phyloP scores from a whole-genome alignment of 2,329 filamentous ascomycete species.

The Hypoxylon sp. region DNA sequence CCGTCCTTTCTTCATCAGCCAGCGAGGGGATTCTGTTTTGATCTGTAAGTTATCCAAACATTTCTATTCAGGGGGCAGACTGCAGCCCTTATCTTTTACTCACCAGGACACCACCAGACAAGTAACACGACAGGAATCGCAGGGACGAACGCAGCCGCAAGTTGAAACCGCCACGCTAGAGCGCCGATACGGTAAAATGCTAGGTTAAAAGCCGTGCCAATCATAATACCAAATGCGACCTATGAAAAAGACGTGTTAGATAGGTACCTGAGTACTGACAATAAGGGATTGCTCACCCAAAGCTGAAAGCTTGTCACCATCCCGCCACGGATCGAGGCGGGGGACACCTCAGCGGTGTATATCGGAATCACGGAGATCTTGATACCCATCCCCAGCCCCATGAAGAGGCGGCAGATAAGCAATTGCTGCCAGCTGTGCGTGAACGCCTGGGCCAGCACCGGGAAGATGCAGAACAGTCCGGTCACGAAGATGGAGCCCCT shows the following conservation, averaged over 20 bases:
- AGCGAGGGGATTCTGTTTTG: constrained; percentile 11
- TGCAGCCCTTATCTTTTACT: constrained; percentile 3
- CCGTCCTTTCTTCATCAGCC: constrained; percentile 18
- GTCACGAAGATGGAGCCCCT: constrained; percentile 9
- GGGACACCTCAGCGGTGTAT: constrained; percentile 15
- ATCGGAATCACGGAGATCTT: constrained; percentile 18
- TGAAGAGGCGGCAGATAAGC: constrained; percentile 8
- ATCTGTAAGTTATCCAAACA: constrained; percentile 1
- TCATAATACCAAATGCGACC: constrained; percentile 17
- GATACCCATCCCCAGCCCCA: constrained; percentile 15
- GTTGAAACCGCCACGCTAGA: constrained; percentile 15
- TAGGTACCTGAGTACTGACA: constrained; percentile 4
- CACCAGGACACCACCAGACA: constrained; percentile 16
- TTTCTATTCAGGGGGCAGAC: background rate
- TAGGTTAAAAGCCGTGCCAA: constrained; percentile 12
- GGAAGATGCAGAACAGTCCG: constrained; percentile 13
- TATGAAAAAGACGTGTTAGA: constrained; percentile 7
- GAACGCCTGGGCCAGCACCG: constrained; percentile 11
- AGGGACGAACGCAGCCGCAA: constrained; percentile 12
- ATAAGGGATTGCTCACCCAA: constrained; percentile 11
- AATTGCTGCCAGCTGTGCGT: constrained; percentile 14
- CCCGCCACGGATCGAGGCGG: constrained; percentile 13
- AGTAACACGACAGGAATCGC: constrained; percentile 8
- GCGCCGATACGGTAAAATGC: constrained; percentile 10
- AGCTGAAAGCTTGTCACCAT: constrained; percentile 18